Base-by-base conservation (phyloP, 73 alveolate genomes). In the Uronychia binucleata region DNA sequence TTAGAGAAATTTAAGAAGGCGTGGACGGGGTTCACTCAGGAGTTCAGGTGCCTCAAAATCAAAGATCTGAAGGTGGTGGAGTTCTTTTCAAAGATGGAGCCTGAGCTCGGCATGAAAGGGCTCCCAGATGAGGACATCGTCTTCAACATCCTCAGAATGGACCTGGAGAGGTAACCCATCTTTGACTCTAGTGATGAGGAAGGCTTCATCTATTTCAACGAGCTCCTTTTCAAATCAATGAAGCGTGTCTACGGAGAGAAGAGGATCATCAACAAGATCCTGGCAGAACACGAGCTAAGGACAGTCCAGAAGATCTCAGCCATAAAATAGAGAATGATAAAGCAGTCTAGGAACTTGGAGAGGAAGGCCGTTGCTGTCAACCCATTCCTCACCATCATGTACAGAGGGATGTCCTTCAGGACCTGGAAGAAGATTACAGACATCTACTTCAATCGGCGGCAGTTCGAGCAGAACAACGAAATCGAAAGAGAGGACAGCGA, bases 231-330 rank as follows among this genome's bases (percentile, higher is more conserved):
- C 58, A 76, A 78, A 58, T 57, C 91, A 1, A 85, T 85, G 91
- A 77, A 77, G 26, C 32, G 92, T 75, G 90, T 76, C 34, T 90
- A 90, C 58, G 95, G 95, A 11, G 92, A 85, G 33, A 60, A 28
- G 74, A 59, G 58, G 28, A 86, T 90, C 58, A 84, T 59, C 31
- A 90, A 90, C 46, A 85, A 58, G 34, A 78, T 58, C 27, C 67
- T 90, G 31, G 95, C 87, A 0, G 85, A 85, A n/a, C 81, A 79
- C 26, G 95, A 90, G 76, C 75, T 90, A n/a, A 5, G 77, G 27
- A 76, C 92, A 1, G 30, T 85, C 75, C 59, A 84, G 77, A 90
- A 80, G 77, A 58, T 90, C 0, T 59, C 32, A 30, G 84, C 57
- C 1, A 84, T 85, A 27, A 85, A 87, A 33, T 0, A 59, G 84